Percentiles rank a stretch among this genome's conserved stretches.
These are phyloP conservation scores for Trichoderma aggressivum DNA, from an alignment of 2,329 filamentous ascomycete genomes.

Conservation along the genomic window DNA sequence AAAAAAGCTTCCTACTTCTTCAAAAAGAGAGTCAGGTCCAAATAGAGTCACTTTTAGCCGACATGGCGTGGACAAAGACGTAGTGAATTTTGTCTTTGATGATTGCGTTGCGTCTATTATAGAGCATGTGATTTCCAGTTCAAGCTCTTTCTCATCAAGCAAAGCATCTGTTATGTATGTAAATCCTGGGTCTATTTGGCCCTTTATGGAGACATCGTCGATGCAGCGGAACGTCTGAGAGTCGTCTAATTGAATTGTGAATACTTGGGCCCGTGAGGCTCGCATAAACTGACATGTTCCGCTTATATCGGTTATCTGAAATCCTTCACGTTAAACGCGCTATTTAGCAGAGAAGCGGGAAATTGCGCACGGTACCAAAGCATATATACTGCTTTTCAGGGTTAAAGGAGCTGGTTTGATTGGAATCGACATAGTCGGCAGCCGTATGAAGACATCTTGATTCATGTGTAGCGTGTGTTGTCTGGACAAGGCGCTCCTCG, in stretches of 20 bases:
- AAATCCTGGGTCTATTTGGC: background rate
- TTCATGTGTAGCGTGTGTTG: background rate
- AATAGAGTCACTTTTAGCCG: background rate
- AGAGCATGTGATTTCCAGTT: background rate
- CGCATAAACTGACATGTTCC: background rate
- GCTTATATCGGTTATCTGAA: background rate
- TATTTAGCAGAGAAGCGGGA: too few relatives aligned
- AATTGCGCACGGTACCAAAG: background rate
- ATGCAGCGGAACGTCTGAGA: background rate
- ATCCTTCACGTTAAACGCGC: background rate
- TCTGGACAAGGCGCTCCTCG: background rate
- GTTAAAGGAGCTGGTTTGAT: background rate
- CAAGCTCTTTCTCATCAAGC: background rate
- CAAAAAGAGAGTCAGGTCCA: background rate
- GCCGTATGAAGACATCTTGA: background rate
- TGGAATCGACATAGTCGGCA: background rate
- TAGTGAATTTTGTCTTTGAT: background rate
- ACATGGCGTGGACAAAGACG: background rate
- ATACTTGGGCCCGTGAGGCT: background rate
- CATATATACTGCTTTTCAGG: background rate
- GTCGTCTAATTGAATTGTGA: background rate
- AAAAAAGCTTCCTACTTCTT: slow-evolving; percentile 3
- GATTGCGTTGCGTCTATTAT: background rate
- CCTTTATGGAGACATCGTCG: background rate
- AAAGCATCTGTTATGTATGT: background rate